Conservation (phyloP, 768 basidiomycete species). For the Podaxis sp. region DNA sequence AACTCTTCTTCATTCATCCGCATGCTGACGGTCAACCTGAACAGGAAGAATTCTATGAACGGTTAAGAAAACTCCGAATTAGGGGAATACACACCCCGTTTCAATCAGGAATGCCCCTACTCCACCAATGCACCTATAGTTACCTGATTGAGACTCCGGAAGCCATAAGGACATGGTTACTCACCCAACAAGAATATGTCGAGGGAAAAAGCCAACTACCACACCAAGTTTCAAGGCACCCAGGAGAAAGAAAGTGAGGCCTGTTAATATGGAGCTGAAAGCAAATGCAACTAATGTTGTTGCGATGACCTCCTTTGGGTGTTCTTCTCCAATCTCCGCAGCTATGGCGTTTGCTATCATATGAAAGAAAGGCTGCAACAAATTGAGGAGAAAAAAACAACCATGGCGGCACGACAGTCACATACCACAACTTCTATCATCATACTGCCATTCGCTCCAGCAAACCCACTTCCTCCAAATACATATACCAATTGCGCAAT, state of each 20-base stretch:
- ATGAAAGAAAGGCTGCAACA: conserved; percentile 85
- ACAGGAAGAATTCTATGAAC: background rate
- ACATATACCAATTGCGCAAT: conserved; percentile 83
- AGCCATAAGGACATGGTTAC: conserved; percentile 16
- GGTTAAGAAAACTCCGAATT: background rate
- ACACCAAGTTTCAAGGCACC: conserved; percentile 80
- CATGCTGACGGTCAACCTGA: conserved; percentile 78
- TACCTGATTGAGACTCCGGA: background rate
- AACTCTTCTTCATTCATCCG: conserved; percentile 79
- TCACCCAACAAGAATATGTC: conserved; percentile 94
- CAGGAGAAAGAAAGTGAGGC: conserved; percentile 79
- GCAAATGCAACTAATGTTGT: conserved; percentile 90
- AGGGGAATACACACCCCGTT: conserved; percentile 59
- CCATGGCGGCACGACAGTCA: conserved; percentile 15
- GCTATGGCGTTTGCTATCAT: conserved; percentile 81
- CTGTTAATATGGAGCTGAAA: conserved; percentile 83
- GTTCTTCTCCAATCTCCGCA: conserved; percentile 61
- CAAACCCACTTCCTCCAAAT: conserved; percentile 83
- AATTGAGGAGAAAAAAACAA: background rate
- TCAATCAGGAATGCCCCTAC: conserved; percentile 90
- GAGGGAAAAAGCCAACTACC: conserved; percentile 91
- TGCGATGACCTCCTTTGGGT: conserved; percentile 72
- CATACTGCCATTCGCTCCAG: conserved; percentile 90
- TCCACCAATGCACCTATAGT: conserved; percentile 79
- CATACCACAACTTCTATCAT: conserved; percentile 97